phyloP scores from a whole-genome alignment of 139 green algal genomes.

The Auxenochlorella pyrenoidosa region DNA sequence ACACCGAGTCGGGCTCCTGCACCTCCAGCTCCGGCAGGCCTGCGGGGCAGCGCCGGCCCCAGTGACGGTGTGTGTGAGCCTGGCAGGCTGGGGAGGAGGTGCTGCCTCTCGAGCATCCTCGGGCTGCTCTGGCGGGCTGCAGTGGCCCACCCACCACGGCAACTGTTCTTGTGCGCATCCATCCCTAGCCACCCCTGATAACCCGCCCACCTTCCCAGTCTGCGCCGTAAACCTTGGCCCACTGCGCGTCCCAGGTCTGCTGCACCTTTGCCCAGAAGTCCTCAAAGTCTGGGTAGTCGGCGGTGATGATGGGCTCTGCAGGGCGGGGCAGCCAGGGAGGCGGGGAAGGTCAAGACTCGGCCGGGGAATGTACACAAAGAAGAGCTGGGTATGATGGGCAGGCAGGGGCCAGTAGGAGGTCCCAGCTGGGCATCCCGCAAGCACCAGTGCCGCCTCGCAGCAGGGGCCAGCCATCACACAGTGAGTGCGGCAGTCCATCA shows the following conservation, averaged over 20 bases:
- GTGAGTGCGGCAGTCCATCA: no score
- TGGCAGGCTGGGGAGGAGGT: not conserved
- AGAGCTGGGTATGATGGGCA: not conserved
- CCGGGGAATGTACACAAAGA: no score
- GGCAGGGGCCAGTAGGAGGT: no score
- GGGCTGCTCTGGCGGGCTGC: not conserved
- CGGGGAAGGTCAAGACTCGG: no score
- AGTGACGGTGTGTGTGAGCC: not conserved
- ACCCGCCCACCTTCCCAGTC: slow-evolving; percentile 18
- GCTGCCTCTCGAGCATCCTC: not conserved
- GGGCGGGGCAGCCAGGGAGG: no score
- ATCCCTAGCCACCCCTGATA: not conserved
- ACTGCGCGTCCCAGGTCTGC: slow-evolving; percentile 28
- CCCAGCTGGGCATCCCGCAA: no score
- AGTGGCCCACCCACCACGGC: no score
- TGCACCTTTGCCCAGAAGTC: slow-evolving; percentile 38
- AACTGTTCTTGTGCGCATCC: no score
- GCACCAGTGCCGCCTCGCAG: no score
- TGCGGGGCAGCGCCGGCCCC: not conserved
- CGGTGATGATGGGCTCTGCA: slow-evolving; percentile 33
- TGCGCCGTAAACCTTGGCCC: slow-evolving; percentile 11
- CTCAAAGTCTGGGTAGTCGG: slow-evolving; percentile 32
- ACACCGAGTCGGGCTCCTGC: not conserved
- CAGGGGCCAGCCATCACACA: no score
- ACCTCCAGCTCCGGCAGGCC: slow-evolving; percentile 26